Evolutionary conservation across 257 asterid species (phyloP).

Genomic region (Nicotiana paniculata): DNA sequence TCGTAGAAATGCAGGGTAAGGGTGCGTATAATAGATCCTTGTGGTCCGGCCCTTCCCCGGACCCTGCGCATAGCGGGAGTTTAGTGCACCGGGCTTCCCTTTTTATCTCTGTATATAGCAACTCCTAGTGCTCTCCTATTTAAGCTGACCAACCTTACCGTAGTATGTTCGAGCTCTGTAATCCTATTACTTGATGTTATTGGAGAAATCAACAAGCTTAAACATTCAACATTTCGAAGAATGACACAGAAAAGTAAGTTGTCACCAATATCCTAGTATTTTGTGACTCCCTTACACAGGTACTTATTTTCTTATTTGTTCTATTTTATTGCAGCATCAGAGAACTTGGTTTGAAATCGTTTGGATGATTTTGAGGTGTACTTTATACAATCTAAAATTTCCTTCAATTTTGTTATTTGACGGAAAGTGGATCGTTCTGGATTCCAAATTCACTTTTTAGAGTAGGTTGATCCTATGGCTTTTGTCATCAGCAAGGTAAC

Average conservation of each 20-base stretch:
- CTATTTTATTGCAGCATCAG: neutral
- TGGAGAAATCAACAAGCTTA: neutral
- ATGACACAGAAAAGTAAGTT: neutral
- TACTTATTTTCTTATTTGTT: neutral
- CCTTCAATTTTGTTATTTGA: neutral
- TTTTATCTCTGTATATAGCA: neutral
- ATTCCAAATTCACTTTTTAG: no score
- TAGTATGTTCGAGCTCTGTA: neutral
- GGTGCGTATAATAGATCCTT: no score
- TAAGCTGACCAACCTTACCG: neutral
- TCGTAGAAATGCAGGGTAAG: no score
- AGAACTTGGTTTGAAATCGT: neutral
- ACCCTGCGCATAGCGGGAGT: no score
- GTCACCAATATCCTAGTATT: neutral
- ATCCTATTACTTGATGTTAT: neutral
- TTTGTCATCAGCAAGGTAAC: no score
- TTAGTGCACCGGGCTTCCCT: no score
- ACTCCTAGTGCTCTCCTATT: neutral
- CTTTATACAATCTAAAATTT: no score
- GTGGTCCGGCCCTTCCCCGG: no score
- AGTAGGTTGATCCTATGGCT: no score
- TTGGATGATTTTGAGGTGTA: neutral
- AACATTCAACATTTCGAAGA: neutral
- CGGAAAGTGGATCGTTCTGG: no score
- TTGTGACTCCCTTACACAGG: neutral